Evolutionary conservation across 2,329 filamentous ascomycete genomes (phyloP).

Genomic region (Lachnellula arida): DNA sequence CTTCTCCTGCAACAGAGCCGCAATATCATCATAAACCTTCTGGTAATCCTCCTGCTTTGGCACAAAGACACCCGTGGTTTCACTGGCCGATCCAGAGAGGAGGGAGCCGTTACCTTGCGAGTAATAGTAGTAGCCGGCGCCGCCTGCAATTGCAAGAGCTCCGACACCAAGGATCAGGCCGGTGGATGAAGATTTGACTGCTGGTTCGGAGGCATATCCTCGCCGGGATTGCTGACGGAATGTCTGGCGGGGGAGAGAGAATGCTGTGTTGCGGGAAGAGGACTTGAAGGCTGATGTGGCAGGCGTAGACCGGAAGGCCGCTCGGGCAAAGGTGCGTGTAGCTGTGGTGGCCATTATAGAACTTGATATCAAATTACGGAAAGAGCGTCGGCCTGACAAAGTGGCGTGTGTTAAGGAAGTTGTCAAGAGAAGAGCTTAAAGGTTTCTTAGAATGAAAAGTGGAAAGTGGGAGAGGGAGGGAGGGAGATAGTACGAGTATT

Average conservation of each 20-base stretch:
- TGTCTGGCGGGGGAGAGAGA: conserved; percentile 58
- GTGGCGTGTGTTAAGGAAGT: too few relatives aligned
- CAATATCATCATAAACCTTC: conserved; percentile 88
- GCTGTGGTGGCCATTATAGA: conserved; percentile 35
- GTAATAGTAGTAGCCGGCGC: conserved; percentile 63
- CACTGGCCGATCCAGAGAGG: conserved; percentile 33
- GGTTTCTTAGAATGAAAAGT: not conserved
- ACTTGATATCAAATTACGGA: conserved; percentile 1
- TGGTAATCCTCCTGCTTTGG: conserved; percentile 88
- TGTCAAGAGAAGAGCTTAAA: not conserved
- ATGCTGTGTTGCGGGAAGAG: conserved; percentile 50
- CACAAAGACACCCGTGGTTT: conserved; percentile 53
- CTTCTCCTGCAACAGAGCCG: conserved; percentile 74
- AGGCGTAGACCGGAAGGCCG: conserved; percentile 31
- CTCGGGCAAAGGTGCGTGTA: conserved; percentile 35
- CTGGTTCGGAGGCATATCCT: conserved; percentile 72
- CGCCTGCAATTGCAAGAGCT: conserved; percentile 54
- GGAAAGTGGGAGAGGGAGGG: not conserved
- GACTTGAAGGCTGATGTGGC: conserved; percentile 51
- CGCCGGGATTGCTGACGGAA: conserved; percentile 73
- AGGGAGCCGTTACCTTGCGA: conserved; percentile 45
- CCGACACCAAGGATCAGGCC: conserved; percentile 55
- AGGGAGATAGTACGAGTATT: not conserved
- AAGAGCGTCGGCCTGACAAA: not conserved
- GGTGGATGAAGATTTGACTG: conserved; percentile 46